Conservation (phyloP, 1,139 yeast species). For the Blastobotrys serpentis region DNA sequence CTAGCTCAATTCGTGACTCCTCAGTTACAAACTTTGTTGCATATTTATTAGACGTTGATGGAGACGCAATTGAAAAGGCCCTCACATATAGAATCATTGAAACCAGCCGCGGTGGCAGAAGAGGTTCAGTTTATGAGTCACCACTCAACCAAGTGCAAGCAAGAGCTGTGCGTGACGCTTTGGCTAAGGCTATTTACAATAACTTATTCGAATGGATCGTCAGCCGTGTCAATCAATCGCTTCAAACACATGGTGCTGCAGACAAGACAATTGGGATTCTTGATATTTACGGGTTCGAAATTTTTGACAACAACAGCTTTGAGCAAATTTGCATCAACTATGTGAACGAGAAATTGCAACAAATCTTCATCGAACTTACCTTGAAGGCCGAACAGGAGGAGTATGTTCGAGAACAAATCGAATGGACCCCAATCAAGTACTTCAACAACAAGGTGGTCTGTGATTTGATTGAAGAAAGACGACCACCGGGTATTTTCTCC, state of each 20-base stretch:
- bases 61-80: slow-evolving; percentile 63
- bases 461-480: slow-evolving; percentile 88
- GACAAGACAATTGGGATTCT: slow-evolving; percentile 85
- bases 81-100: slow-evolving; percentile 81
- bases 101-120: slow-evolving; percentile 71
- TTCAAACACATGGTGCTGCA: slow-evolving; percentile 50
- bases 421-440: slow-evolving; percentile 97
- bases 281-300: slow-evolving; percentile 98
- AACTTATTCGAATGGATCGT: slow-evolving; percentile 97
- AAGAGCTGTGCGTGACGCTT: slow-evolving; percentile 88
- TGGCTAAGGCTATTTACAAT: slow-evolving; percentile 92
- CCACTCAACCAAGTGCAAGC: slow-evolving; percentile 94
- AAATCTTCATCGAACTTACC: slow-evolving; percentile 92
- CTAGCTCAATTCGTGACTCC: slow-evolving; percentile 75
- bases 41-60: slow-evolving; percentile 79
- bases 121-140: slow-evolving; percentile 93
- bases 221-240: slow-evolving; percentile 81
- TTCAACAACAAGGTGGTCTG: slow-evolving; percentile 96
- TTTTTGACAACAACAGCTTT: slow-evolving; percentile 93
- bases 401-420: slow-evolving; percentile 88
- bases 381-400: slow-evolving; percentile 97
- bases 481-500: slow-evolving; percentile 97
- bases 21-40: slow-evolving; percentile 94
- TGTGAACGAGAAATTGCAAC: slow-evolving; percentile 96
- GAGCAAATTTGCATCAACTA: slow-evolving; percentile 97